Conservation (phyloP, 305 asterid genomes). For the Withania somnifera region DNA sequence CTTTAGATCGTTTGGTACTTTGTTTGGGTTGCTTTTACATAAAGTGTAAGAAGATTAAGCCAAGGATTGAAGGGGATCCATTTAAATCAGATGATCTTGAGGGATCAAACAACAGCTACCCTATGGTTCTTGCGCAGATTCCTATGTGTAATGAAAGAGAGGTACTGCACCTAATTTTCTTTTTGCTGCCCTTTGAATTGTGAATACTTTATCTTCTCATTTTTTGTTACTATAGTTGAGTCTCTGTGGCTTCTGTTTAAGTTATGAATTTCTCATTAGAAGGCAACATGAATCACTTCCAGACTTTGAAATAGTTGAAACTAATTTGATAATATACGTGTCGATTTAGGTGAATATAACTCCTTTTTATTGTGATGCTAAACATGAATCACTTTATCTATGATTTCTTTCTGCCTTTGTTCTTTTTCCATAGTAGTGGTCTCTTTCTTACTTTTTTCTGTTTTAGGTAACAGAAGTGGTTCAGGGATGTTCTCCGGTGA, state of each 20-base stretch:
- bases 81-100: conserved; percentile 31
- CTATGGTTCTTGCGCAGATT: conserved; percentile 70
- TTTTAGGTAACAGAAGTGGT: background rate
- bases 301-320: background rate
- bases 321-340: background rate
- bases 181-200: background rate
- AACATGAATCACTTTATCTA: background rate
- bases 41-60: conserved; percentile 43
- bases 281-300: background rate
- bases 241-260: background rate
- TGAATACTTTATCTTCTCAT: background rate
- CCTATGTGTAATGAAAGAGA: conserved; percentile 73
- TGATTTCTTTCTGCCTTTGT: background rate
- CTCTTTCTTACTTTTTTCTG: background rate
- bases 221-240: background rate
- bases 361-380: background rate
- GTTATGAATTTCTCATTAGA: background rate
- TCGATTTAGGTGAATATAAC: background rate
- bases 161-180: conserved; percentile 19
- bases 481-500: background rate
- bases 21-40: conserved; percentile 55
- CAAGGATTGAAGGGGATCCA: conserved; percentile 29
- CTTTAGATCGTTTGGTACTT: conserved; percentile 49
- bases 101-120: conserved; percentile 17
- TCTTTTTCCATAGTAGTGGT: background rate